Base-by-base conservation (phyloP, 2,329 filamentous ascomycete species). In the Penicillium olsonii region DNA sequence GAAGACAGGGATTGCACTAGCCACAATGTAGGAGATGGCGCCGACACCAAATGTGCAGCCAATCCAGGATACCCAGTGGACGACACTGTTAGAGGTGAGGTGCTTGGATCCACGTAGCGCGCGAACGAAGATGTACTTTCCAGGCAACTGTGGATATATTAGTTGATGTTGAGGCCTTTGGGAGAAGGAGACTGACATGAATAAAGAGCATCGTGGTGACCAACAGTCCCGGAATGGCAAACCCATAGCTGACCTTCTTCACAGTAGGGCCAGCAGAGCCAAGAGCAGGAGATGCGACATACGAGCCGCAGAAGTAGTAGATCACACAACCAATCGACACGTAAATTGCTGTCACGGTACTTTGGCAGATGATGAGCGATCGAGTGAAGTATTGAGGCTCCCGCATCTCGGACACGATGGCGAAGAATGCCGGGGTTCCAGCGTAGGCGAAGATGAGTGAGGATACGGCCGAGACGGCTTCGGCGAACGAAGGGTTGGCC, bases 321-420 rank as follows among this genome's bases (percentile, higher is more conserved):
- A 84, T 78, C 9, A 84, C 78, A n/a, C 84, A 68, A 37, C 74
- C 75, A 63, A 84, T 81, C 26, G 75, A 73, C 12, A 83, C 69
- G 59, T 84, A 84, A 0, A 76, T 75, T 0, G 74, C 71, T 1
- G 76, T 78, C 5, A 82, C 79, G 46, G 84, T 65, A n/a, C 64
- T 69, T 79, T 82, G 82, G 64, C 78, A 82, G n/a, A 76, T 65
- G 57, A 76, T 82, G 0, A 85, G 70, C 0, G 82, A 77, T 62
- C 83, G 83, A 54, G 75, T 75, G 64, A 79, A 85, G 55, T 84
- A 78, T n/a, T 70, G 71, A 0, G 83, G 82, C 31, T 75, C 71
- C 24, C 68, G 71, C 81, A 86, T 86, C 68, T 86, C 84, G 0
- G 78, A 79, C 42, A 85, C 84, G 53, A 86, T 79, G 3, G 82